Evolutionary conservation across 371 early-diverging fungal species (phyloP).

Genomic region (Mortierella sp.): DNA sequence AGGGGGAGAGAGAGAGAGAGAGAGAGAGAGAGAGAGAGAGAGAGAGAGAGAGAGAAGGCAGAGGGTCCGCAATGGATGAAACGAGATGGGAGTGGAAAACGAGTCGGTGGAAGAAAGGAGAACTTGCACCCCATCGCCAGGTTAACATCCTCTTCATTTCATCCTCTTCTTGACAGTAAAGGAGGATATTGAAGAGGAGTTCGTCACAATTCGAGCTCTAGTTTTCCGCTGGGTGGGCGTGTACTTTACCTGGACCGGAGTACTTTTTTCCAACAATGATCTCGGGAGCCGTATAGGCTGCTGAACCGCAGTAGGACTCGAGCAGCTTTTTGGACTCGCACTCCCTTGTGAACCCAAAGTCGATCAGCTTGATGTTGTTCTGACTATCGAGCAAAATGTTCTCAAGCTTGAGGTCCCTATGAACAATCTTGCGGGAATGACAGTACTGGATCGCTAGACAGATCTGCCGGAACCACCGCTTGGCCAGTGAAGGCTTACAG

Average conservation of each 20-base stretch:
- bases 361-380: constrained; percentile 84
- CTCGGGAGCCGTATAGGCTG: constrained; percentile 89
- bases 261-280: constrained; percentile 82
- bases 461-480: constrained; percentile 79
- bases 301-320: constrained; percentile 90
- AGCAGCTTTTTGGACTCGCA: constrained; percentile 76
- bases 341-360: constrained; percentile 92
- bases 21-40: no score
- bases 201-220: neutral
- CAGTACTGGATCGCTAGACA: constrained; percentile 83
- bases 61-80: constrained; percentile 2
- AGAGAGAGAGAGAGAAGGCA: neutral
- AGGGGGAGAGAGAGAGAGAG: no score
- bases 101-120: neutral
- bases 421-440: constrained; percentile 83
- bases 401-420: constrained; percentile 90
- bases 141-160: neutral
- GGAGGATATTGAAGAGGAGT: neutral
- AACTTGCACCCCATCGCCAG: neutral
- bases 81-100: neutral
- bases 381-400: constrained; percentile 85
- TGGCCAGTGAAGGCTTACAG: constrained; percentile 67
- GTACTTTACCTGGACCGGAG: constrained; percentile 76
- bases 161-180: neutral
- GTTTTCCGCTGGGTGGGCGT: neutral